Base-by-base conservation (phyloP, 2,329 filamentous ascomycete species). In the Aureobasidium leucospermi region DNA sequence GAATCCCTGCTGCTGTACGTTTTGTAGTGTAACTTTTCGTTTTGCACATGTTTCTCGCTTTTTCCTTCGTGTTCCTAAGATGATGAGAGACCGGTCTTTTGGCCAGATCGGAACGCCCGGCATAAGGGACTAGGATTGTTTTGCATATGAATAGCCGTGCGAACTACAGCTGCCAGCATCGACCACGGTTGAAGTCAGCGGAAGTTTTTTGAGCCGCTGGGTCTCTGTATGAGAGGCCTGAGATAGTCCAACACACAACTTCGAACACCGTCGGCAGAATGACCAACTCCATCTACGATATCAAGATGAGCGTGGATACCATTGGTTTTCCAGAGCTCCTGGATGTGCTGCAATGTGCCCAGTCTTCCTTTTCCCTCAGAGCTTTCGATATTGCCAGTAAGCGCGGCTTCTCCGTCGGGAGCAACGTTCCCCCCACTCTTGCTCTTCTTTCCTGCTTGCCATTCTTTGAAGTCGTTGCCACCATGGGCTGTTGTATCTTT, bases 241-340 rank as follows among this genome's bases (percentile, higher is more conserved):
- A 53, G 15, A 11, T 11, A 42, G 5, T 53, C 51, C 41, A 57
- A 10, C 10, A 57, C 52, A 29, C 41, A 28, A 13, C 31, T 4
- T 28, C 52, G 41, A n/a, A 57, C 52, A 7, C 52, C 52, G 13
- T 57, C 52, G 1, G 42, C 52, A 6, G 52, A 57, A 16, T 57
- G 52, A n/a, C 41, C 52, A 1, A 57, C 52, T 10, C 52, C 52
- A 15, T 57, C 52, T 0, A 57, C 52, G 5, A 57, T 46, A 29
- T 57, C 29, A 15, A 57, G 52, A 16, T 19, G 41, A 16, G 19
- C 19, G 19, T 19, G 19, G 19, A 19, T 19, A 19, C 19, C 19
- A 19, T 19, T 19, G 19, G 19, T 19, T 2, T 19, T 19, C 52
- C 52, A 57, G 4, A n/a, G 2, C 15, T 8, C 46, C 41, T 57